Base-by-base conservation (phyloP, 805 yeast genomes). In the Lipomyces lipofer region DNA sequence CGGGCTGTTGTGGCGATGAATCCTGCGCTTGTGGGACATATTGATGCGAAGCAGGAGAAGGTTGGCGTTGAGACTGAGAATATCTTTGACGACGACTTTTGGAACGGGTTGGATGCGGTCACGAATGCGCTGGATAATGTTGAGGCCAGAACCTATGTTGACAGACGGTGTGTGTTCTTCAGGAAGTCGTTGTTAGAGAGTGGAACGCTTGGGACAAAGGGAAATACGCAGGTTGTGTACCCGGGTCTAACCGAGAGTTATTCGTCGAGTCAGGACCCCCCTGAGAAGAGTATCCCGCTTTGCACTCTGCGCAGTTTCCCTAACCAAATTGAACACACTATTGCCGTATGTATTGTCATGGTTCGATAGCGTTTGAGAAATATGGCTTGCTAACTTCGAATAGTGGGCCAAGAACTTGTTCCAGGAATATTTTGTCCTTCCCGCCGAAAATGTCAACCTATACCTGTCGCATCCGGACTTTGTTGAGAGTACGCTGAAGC, bases 301-400 rank as follows among this genome's bases (percentile, higher is more conserved):
- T 94, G 99, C 79, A 94, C 99, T 2, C 78, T 94, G 69, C 84
- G 98, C 73, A 88, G 96, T 2, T 94, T 94, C 85, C 99, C 99
- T 53, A 88, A 90, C 73, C 92, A 92, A 73, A 94, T 94, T 66
- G 99, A 94, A 70, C 99, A 94, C 69, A 94, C 99, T 1, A 94
- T 94, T 73, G 98, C 99, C 4, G 48, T 44, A 29, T 22, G 48
- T 44, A 17, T 42, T 42, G 12, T 13, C 13, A 3, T 36, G 17
- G 2, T 36, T 29, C 13, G 33, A 29, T 13, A 29, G 9, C 4
- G 19, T 10, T 13, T n/a, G 6, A 42, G 8, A 19, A 5, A 3
- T 13, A 12, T 22, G 12, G 10, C 8, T 6, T 29, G 10, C 22
- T 29, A 21, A 32, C 10, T 13, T 3, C 6, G 9, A 9, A 19